Percentiles rank a stretch among this genome's conserved stretches.
phyloP scores from a whole-genome alignment of 129 eudicot species.

The Deinandra increscens region DNA sequence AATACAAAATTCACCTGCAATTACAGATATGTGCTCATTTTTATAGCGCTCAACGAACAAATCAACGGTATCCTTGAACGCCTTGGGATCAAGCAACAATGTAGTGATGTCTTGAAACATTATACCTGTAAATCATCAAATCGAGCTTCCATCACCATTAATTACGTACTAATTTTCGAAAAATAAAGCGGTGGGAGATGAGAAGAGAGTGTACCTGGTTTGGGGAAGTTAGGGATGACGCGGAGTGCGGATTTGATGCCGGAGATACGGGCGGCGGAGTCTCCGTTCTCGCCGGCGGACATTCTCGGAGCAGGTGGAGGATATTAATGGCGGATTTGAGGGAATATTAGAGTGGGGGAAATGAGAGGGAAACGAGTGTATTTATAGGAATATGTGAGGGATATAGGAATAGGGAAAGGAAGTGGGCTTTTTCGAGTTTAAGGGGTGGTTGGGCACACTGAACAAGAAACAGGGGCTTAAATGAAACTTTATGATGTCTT shows the following conservation, averaged over 20 bases:
- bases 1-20: conserved; percentile 51
- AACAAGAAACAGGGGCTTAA: conserved; percentile 31
- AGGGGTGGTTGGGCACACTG: conserved; percentile 31
- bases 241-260: conserved; percentile 67
- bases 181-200: neutral
- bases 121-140: conserved; percentile 50
- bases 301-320: conserved; percentile 28
- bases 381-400: conserved; percentile 29
- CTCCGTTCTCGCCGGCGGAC: conserved; percentile 32
- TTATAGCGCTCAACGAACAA: conserved; percentile 83
- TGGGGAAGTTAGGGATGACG: conserved; percentile 87
- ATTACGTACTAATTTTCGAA: conserved; percentile 7
- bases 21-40: conserved; percentile 57
- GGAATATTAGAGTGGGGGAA: conserved; percentile 15
- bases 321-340: conserved; percentile 23
- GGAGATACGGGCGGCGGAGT: conserved; percentile 38
- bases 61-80: conserved; percentile 81
- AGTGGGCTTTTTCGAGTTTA: conserved; percentile 15
- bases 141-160: neutral
- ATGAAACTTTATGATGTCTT: neutral
- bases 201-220: conserved; percentile 58
- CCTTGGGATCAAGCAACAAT: conserved; percentile 73
- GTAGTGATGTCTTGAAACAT: conserved; percentile 94
- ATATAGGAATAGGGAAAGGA: conserved; percentile 17
- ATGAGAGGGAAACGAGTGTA: conserved; percentile 37